These are phyloP conservation scores for Debaryomyces prosopidis DNA, from an alignment of 805 yeast genomes.

Conservation along the genomic window DNA sequence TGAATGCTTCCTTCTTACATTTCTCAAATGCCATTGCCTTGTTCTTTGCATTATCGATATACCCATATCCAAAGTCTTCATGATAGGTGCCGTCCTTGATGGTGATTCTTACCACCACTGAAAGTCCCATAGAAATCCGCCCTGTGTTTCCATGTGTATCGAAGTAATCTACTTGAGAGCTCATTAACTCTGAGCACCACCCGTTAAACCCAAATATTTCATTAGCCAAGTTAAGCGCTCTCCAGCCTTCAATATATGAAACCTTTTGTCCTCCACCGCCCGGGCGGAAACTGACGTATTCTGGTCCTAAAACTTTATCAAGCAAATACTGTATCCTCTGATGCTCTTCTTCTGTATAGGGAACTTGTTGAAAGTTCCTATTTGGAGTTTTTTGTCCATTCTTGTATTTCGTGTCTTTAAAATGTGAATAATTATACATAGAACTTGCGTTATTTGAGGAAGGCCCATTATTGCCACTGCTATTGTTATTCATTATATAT, in stretches of 20 bases:
- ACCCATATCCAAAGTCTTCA: constrained; percentile 77
- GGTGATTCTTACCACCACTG: constrained; percentile 69
- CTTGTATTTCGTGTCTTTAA: background rate
- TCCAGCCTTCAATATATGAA: constrained; percentile 82
- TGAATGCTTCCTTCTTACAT: constrained; percentile 82
- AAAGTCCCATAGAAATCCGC: constrained; percentile 62
- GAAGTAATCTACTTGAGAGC: constrained; percentile 65
- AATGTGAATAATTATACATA: background rate
- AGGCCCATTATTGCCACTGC: background rate
- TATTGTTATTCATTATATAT: background rate
- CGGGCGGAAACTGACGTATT: constrained; percentile 70
- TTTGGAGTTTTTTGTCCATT: constrained; percentile 3
- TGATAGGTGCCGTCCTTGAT: constrained; percentile 80
- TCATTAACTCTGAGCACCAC: constrained; percentile 73
- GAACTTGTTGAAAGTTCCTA: constrained; percentile 17
- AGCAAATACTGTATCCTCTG: constrained; percentile 32
- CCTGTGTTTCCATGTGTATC: constrained; percentile 60
- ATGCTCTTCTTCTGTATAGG: constrained; percentile 35
- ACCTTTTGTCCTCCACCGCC: constrained; percentile 73
- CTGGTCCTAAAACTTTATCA: constrained; percentile 63
- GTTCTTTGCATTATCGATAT: constrained; percentile 65
- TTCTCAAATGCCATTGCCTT: constrained; percentile 76
- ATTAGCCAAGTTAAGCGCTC: constrained; percentile 75
- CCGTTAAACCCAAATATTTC: constrained; percentile 83
- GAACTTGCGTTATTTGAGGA: background rate